phyloP scores from a whole-genome alignment of 2,329 filamentous ascomycete species.

The Xylaria sp. region DNA sequence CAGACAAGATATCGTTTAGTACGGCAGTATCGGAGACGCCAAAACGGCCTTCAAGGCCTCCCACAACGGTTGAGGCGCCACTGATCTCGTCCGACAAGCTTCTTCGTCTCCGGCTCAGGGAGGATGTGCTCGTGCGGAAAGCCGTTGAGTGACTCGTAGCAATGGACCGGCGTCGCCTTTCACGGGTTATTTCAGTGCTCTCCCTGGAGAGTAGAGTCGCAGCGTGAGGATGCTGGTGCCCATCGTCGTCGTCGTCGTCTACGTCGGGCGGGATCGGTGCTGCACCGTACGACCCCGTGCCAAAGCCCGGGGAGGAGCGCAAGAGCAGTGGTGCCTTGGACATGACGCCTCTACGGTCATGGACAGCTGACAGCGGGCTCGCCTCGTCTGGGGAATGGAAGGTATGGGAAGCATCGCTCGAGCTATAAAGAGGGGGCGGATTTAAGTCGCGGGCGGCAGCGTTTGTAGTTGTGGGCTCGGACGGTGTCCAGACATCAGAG shows the following conservation, averaged over 20 bases:
- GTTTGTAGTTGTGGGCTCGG: conserved; percentile 23
- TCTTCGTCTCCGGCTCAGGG: conserved; percentile 44
- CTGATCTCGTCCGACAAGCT: conserved; percentile 60
- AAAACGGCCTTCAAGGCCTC: conserved; percentile 65
- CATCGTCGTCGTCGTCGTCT: conserved; percentile 45
- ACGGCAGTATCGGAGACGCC: conserved; percentile 62
- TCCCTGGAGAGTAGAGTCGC: conserved; percentile 38
- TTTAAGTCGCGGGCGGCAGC: conserved; percentile 32
- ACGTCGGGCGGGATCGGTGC: conserved; percentile 60
- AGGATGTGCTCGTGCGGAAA: conserved; percentile 46
- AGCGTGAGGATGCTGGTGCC: conserved; percentile 43
- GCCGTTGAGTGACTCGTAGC: conserved; percentile 42
- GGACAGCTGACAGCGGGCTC: conserved; percentile 38
- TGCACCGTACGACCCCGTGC: conserved; percentile 70
- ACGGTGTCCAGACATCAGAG: conserved; percentile 20
- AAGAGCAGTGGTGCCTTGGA: conserved; percentile 66
- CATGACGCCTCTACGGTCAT: conserved; percentile 48
- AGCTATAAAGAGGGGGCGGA: conserved; percentile 34
- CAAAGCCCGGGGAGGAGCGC: conserved; percentile 69
- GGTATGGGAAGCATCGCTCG: conserved; percentile 44
- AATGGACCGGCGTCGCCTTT: conserved; percentile 43
- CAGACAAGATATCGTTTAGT: conserved; percentile 58
- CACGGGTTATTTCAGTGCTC: conserved; percentile 43
- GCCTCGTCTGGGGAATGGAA: conserved; percentile 38
- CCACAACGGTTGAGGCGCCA: conserved; percentile 62